Percentiles rank a stretch among this genome's conserved stretches.
phyloP scores from a whole-genome alignment of 2,329 filamentous ascomycete genomes.

The Apiospora pterosperma region DNA sequence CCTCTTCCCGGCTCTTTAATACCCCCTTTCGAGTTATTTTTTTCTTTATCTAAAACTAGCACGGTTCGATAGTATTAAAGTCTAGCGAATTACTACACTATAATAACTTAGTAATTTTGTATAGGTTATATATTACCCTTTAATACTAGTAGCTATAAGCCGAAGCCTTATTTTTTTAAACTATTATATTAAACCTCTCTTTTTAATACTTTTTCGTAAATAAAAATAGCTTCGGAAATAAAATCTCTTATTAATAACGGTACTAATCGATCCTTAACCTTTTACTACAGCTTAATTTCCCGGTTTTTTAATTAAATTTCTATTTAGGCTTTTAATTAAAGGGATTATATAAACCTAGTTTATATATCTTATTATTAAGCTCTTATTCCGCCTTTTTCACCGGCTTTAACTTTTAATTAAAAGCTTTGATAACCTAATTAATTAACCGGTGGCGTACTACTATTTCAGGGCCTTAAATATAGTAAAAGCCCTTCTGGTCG shows the following conservation, averaged over 20 bases:
- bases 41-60: neutral
- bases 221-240: neutral
- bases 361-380: neutral
- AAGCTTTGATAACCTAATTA: neutral
- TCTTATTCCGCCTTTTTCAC: neutral
- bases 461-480: neutral
- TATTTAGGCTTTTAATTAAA: neutral
- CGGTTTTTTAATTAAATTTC: neutral
- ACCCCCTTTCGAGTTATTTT: neutral
- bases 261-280: neutral
- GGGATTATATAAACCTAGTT: neutral
- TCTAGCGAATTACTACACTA: neutral
- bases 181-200: no score
- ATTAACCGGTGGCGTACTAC: neutral
- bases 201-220: no score
- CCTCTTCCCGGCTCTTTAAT: neutral
- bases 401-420: neutral
- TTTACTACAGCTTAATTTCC: neutral
- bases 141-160: neutral
- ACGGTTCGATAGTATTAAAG: neutral
- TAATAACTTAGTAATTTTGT: neutral
- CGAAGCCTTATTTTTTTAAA: no score
- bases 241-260: neutral
- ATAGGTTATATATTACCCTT: neutral
- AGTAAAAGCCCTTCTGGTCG: neutral